Evolutionary conservation across 441 rosid species (phyloP).

Genomic region (Hura crepitans): DNA sequence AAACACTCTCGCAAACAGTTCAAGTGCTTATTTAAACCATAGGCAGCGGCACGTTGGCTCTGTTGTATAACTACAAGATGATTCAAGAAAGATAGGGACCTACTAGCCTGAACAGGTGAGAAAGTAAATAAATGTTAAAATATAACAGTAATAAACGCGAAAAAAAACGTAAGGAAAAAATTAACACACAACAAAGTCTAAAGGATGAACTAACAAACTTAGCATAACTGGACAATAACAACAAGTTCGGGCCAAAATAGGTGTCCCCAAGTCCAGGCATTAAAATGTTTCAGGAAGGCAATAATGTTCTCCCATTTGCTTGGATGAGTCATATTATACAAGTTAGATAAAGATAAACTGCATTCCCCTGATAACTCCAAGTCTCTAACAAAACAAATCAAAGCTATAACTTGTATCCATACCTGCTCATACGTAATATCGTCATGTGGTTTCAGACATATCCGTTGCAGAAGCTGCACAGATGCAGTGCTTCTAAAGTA

Average conservation of each 20-base stretch:
- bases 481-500: slow-evolving; percentile 86
- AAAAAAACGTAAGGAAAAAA: neutral
- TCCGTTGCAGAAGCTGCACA: slow-evolving; percentile 60
- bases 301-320: neutral
- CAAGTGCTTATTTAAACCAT: slow-evolving; percentile 52
- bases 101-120: slow-evolving; percentile 50
- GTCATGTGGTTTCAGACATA: slow-evolving; percentile 59
- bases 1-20: slow-evolving; percentile 44
- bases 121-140: neutral
- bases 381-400: neutral
- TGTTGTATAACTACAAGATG: slow-evolving; percentile 82
- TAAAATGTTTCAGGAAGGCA: neutral
- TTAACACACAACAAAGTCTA: neutral
- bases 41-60: slow-evolving; percentile 63
- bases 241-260: neutral
- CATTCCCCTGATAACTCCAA: neutral
- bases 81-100: slow-evolving; percentile 71
- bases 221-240: neutral
- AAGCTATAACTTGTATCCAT: slow-evolving; percentile 7
- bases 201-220: neutral
- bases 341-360: neutral
- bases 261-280: neutral
- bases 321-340: neutral
- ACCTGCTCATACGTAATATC: slow-evolving; percentile 90
- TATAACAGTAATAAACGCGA: neutral